phyloP scores from a whole-genome alignment of 805 yeast genomes.

The Schwanniomyces vanrijiae region DNA sequence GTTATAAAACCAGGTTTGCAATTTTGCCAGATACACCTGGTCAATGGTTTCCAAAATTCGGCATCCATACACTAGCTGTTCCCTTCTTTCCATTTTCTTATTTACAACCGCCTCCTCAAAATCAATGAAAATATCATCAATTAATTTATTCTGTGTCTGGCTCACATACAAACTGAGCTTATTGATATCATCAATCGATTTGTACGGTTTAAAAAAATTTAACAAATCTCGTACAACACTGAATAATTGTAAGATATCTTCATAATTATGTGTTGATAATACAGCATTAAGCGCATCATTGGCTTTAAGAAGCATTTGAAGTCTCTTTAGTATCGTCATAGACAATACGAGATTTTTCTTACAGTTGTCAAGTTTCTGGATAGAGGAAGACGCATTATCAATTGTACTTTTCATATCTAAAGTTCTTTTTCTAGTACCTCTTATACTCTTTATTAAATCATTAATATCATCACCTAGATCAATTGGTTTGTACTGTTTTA shows the following conservation, averaged over 20 bases:
- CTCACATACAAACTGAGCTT: conserved; percentile 58
- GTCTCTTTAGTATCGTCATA: conserved; percentile 81
- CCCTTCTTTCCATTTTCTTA: conserved; percentile 22
- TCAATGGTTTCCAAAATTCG: conserved; percentile 68
- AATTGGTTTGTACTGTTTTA: conserved; percentile 29
- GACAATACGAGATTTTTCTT: conserved; percentile 81
- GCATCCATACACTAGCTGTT: conserved; percentile 62
- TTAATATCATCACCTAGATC: conserved; percentile 33
- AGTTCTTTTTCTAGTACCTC: conserved; percentile 49
- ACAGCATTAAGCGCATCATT: conserved; percentile 57
- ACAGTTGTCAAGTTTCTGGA: conserved; percentile 75
- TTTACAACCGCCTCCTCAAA: conserved; percentile 50
- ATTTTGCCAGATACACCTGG: conserved; percentile 51
- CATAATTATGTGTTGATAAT: conserved; percentile 47
- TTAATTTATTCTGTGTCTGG: conserved; percentile 57
- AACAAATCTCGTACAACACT: conserved; percentile 74
- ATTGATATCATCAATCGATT: conserved; percentile 80
- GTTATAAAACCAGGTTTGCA: conserved; percentile 72
- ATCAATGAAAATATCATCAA: conserved; percentile 72
- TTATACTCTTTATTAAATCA: conserved; percentile 44
- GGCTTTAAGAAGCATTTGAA: conserved; percentile 83
- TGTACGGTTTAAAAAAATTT: conserved; percentile 72
- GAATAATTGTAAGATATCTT: conserved; percentile 58
- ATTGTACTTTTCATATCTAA: conserved; percentile 60
- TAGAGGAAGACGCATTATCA: conserved; percentile 69